Percentiles rank a stretch among this genome's conserved stretches.
Conservation (phyloP, 371 early-diverging fungal species). For the Amoeboaphelidium protococcarum region DNA sequence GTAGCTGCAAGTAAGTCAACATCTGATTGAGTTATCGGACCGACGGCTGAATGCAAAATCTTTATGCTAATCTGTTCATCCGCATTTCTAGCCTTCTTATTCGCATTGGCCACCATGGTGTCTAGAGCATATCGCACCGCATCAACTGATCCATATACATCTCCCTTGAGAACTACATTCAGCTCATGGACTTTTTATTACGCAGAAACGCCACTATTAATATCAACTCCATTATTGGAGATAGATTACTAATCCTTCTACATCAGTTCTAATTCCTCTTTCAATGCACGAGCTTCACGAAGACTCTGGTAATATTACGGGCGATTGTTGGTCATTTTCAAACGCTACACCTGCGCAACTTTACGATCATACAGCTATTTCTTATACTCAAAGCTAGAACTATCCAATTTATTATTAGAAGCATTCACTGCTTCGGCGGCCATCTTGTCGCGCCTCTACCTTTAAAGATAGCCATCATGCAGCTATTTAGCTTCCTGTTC, state of each 20-base stretch:
- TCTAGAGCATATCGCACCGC: conserved; percentile 51
- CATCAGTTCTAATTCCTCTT: conserved; percentile 1
- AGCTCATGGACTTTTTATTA: conserved; percentile 3
- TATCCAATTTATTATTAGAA: neutral
- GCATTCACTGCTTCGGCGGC: neutral
- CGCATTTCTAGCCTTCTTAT: too few relatives aligned
- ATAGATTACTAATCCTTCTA: neutral
- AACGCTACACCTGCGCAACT: too few relatives aligned
- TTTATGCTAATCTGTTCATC: conserved; percentile 40
- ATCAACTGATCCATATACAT: conserved; percentile 83
- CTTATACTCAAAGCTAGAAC: conserved; percentile 1
- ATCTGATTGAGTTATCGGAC: conserved; percentile 51
- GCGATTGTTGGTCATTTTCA: conserved; percentile 2
- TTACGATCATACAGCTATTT: too few relatives aligned
- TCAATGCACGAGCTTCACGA: neutral
- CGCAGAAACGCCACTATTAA: conserved; percentile 1
- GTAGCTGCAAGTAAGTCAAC: conserved; percentile 13
- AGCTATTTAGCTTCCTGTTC: conserved; percentile 15
- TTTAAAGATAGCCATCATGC: neutral
- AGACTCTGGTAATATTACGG: conserved; percentile 25
- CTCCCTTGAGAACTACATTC: conserved; percentile 28
- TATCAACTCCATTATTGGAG: neutral
- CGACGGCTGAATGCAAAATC: conserved; percentile 52
- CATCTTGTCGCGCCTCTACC: neutral
- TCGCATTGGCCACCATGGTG: too few relatives aligned